A percentile compares a stretch with the other conserved stretches of the same genome.
phyloP scores from a whole-genome alignment of 352 stramenopile species.

The Pythium sp. region DNA sequence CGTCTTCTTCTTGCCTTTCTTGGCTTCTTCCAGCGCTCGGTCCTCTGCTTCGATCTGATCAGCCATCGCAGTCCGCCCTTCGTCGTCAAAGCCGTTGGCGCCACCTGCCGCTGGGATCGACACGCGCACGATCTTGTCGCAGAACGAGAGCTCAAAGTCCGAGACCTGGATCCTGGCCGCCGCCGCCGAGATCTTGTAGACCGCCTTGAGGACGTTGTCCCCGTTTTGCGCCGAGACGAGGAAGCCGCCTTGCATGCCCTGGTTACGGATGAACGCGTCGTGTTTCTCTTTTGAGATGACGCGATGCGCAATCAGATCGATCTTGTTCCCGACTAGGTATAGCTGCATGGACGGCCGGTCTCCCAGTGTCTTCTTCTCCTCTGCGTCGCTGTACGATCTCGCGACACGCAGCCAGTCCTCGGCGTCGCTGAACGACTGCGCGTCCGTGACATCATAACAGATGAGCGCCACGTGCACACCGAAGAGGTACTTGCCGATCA shows the following conservation, averaged over 20 bases:
- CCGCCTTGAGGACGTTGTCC: conserved; percentile 77
- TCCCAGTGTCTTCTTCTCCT: conserved; percentile 1
- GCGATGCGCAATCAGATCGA: conserved; percentile 77
- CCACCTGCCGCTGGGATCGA: conserved; percentile 30
- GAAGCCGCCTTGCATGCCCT: conserved; percentile 68
- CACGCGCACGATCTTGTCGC: conserved; percentile 62
- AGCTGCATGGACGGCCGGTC: conserved; percentile 40
- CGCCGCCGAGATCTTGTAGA: conserved; percentile 72
- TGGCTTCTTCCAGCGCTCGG: conserved; percentile 40
- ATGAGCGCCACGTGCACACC: conserved; percentile 74
- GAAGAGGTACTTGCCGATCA: conserved; percentile 85
- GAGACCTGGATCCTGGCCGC: conserved; percentile 71
- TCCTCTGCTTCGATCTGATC: conserved; percentile 83
- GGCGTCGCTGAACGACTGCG: conserved; percentile 76
- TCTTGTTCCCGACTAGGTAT: conserved; percentile 88
- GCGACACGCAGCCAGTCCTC: conserved; percentile 76
- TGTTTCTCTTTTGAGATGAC: conserved; percentile 69
- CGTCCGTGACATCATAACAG: conserved; percentile 87
- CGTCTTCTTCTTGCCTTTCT: conserved; percentile 21
- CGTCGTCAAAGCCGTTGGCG: conserved; percentile 23
- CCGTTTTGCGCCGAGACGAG: conserved; percentile 80
- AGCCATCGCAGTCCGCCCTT: conserved; percentile 61
- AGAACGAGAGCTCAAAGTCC: conserved; percentile 81
- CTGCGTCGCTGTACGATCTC: conserved; percentile 13
- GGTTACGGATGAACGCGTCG: conserved; percentile 65